Conservation (phyloP, 2,329 filamentous ascomycete genomes). For the Fusarium bactridioides region DNA sequence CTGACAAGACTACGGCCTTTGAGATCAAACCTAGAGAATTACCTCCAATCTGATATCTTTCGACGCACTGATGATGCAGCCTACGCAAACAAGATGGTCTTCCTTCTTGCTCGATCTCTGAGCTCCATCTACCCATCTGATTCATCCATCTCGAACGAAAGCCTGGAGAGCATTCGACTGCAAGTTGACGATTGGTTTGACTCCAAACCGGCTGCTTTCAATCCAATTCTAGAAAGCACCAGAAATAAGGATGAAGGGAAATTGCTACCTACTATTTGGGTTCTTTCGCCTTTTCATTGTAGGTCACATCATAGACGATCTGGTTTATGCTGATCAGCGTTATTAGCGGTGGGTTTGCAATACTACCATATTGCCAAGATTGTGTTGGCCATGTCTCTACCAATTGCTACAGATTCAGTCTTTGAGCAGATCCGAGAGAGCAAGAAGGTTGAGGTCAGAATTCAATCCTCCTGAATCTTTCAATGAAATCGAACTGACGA, state of each 20-base stretch:
- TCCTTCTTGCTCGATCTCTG: neutral
- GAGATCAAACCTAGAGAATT: neutral
- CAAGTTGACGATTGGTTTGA: neutral
- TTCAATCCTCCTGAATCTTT: neutral
- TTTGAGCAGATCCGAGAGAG: neutral
- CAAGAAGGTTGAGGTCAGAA: neutral
- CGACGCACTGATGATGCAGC: neutral
- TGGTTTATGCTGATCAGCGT: neutral
- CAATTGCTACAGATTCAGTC: neutral
- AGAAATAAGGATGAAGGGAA: neutral
- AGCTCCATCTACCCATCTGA: neutral
- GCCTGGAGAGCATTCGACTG: neutral
- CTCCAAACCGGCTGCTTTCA: neutral
- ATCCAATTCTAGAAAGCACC: neutral
- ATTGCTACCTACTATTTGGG: neutral
- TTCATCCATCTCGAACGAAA: neutral
- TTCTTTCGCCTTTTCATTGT: neutral
- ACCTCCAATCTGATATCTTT: neutral
- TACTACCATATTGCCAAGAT: neutral
- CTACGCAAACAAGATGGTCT: neutral
- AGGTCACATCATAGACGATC: fast-evolving
- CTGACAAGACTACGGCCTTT: neutral
- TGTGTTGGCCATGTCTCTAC: neutral
- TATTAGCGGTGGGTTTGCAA: neutral
- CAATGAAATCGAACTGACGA: neutral